phyloP scores from a whole-genome alignment of 805 yeast genomes.

The Myxozyma neotropica region DNA sequence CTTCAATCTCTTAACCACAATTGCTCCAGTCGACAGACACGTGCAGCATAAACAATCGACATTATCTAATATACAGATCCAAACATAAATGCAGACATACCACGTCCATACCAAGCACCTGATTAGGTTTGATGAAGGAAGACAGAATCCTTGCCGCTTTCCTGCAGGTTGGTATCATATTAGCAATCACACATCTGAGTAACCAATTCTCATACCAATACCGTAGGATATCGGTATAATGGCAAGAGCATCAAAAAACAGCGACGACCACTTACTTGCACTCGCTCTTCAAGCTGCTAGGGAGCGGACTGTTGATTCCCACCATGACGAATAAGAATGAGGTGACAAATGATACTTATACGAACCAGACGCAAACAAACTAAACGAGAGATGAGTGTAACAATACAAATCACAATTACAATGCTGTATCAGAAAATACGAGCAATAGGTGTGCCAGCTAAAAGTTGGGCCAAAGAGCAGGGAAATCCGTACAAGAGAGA shows the following conservation, averaged over 20 bases:
- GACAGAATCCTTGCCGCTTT: constrained; percentile 92
- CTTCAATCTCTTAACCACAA: too few species aligned
- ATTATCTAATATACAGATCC: background rate
- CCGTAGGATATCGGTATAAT: background rate
- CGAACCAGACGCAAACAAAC: background rate
- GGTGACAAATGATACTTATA: background rate
- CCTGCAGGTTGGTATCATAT: constrained; percentile 43
- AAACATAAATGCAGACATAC: constrained; percentile 18
- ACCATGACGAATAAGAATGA: constrained; percentile 14
- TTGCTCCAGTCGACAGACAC: too few species aligned
- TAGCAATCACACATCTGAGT: background rate
- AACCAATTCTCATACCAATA: too few species aligned
- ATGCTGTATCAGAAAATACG: background rate
- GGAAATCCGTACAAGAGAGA: background rate
- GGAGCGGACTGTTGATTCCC: constrained; percentile 84
- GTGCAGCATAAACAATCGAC: too few species aligned
- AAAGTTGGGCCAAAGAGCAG: background rate
- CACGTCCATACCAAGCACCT: constrained; percentile 79
- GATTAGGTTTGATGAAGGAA: constrained; percentile 92
- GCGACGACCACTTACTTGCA: constrained; percentile 59
- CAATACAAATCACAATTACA: background rate
- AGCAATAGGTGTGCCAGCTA: too few species aligned
- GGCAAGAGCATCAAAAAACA: background rate
- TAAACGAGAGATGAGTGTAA: background rate
- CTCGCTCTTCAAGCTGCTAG: constrained; percentile 84